Percentiles rank a stretch among this genome's conserved stretches.
These are phyloP conservation scores for Exsudoporus frostii DNA, from an alignment of 768 basidiomycete species.

Conservation along the genomic window DNA sequence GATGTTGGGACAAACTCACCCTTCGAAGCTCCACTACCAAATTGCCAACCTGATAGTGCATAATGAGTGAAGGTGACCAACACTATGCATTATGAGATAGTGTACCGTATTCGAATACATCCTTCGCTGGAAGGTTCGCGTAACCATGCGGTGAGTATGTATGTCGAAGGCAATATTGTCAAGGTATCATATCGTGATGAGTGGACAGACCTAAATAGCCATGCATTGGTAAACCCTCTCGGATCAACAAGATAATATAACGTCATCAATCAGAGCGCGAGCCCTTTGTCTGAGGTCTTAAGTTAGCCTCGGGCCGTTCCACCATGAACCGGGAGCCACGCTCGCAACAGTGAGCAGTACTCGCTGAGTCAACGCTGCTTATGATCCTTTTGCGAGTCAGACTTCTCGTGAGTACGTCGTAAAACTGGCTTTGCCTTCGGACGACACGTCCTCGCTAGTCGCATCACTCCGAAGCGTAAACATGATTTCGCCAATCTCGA, in stretches of 20 bases:
- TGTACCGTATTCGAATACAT: no score
- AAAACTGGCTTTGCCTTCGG: not conserved
- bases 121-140: no score
- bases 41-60: no score
- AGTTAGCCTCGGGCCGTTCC: not conserved
- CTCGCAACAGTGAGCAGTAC: not conserved
- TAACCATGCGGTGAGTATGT: conserved; percentile 3
- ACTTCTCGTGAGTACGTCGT: not conserved
- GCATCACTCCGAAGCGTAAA: conserved; percentile 11
- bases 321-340: not conserved
- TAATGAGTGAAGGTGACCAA: no score
- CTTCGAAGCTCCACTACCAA: no score
- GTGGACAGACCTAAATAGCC: not conserved
- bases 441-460: conserved; percentile 1
- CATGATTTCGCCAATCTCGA: conserved; percentile 23
- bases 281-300: not conserved
- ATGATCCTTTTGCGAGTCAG: not conserved
- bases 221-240: not conserved
- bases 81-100: no score
- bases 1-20: no score
- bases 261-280: not conserved
- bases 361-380: not conserved
- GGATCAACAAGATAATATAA: not conserved
- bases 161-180: not conserved
- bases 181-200: not conserved